These are phyloP conservation scores for Citrus medica DNA, from an alignment of 345 rosid genomes.

Conservation along the genomic window DNA sequence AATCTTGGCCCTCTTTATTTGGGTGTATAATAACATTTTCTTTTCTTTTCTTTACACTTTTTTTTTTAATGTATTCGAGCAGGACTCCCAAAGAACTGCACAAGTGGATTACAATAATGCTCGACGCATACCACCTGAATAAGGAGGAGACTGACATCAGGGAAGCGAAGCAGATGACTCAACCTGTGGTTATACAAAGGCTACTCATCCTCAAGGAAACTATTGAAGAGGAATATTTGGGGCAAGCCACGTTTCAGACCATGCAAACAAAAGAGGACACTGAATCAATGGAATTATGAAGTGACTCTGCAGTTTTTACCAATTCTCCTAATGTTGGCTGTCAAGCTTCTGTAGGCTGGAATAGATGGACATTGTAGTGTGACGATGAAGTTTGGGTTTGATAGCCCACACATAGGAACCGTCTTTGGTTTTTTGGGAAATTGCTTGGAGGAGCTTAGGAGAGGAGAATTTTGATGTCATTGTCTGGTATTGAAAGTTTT, in stretches of 20 bases:
- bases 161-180: slow-evolving; percentile 78
- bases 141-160: slow-evolving; percentile 78
- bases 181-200: slow-evolving; percentile 90
- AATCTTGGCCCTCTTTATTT: neutral
- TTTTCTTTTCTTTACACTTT: neutral
- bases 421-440: neutral
- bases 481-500: neutral
- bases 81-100: slow-evolving; percentile 93
- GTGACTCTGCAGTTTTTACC: neutral
- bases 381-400: neutral
- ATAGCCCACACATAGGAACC: neutral
- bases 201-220: slow-evolving; percentile 81
- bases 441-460: neutral
- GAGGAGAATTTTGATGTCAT: neutral
- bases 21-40: neutral
- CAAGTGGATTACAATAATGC: slow-evolving; percentile 88
- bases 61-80: slow-evolving; percentile 7
- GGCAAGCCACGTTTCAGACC: slow-evolving; percentile 15
- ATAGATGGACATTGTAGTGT: neutral
- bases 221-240: slow-evolving; percentile 80
- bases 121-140: slow-evolving; percentile 75
- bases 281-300: slow-evolving; percentile 34
- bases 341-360: neutral
- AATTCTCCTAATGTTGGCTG: neutral
- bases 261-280: slow-evolving; percentile 20